phyloP scores from a whole-genome alignment of 2,329 filamentous ascomycete species.

The Seiridium unicorne region DNA sequence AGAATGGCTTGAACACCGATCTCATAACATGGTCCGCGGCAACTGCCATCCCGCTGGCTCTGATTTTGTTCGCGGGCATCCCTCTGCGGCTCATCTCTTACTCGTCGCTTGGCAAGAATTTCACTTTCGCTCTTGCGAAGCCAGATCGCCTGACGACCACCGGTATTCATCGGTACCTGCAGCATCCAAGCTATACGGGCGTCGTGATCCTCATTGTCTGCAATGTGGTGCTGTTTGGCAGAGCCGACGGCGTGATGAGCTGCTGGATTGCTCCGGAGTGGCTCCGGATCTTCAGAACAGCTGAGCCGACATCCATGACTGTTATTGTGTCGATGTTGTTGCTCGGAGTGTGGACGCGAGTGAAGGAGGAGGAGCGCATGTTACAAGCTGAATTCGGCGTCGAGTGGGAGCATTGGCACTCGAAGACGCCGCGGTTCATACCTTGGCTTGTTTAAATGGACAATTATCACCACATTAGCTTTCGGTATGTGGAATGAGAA shows the following conservation, averaged over 20 bases:
- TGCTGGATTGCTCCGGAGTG: conserved; percentile 34
- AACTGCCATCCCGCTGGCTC: conserved; percentile 31
- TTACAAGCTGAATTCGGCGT: conserved; percentile 41
- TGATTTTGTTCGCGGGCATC: conserved; percentile 29
- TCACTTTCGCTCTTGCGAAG: conserved; percentile 49
- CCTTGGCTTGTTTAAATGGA: conserved; percentile 36
- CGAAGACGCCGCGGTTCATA: conserved; percentile 45
- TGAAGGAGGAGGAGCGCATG: conserved; percentile 51
- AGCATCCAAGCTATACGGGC: conserved; percentile 53
- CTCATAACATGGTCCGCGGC: conserved; percentile 34
- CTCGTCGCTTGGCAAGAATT: conserved; percentile 44
- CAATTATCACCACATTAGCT: too few species aligned
- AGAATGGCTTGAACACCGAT: conserved; percentile 28
- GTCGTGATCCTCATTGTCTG: conserved; percentile 31
- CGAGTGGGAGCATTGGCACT: conserved; percentile 49
- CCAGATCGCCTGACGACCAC: conserved; percentile 44
- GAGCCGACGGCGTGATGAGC: conserved; percentile 35
- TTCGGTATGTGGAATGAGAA: too few species aligned
- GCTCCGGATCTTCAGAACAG: conserved; percentile 8
- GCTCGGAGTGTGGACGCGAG: conserved; percentile 30
- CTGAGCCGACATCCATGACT: conserved; percentile 6
- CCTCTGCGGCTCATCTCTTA: conserved; percentile 35
- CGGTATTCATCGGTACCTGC: conserved; percentile 47
- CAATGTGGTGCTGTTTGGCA: conserved; percentile 30
- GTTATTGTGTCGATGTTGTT: conserved; percentile 15